Conservation (phyloP, 2,329 filamentous ascomycete species). For the Falciphora oryzae region DNA sequence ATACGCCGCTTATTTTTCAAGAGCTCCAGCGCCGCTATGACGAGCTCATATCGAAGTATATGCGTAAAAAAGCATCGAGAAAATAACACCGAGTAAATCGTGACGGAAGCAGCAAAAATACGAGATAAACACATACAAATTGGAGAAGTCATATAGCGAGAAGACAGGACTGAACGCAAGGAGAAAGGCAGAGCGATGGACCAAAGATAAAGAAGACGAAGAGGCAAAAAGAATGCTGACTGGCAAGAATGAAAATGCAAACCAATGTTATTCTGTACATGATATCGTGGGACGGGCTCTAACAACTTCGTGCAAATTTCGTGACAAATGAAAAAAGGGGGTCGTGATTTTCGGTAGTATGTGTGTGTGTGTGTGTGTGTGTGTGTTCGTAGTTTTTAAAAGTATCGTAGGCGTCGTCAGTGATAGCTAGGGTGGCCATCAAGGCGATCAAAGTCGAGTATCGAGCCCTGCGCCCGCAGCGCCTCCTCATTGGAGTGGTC, state of each 20-base stretch:
- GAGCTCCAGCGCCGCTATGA: not conserved
- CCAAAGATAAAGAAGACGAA: not conserved
- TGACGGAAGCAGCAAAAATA: not conserved
- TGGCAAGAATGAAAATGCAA: not conserved
- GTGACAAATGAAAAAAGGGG: not conserved
- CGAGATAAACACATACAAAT: not conserved
- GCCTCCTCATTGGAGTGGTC: slow-evolving; percentile 10
- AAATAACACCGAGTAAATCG: not conserved
- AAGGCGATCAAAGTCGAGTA: slow-evolving; percentile 8
- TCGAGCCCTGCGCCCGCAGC: not conserved
- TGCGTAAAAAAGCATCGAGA: not conserved
- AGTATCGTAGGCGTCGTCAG: not conserved
- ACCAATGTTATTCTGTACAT: slow-evolving; percentile 5
- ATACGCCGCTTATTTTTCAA: not conserved
- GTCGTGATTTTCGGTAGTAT: not conserved
- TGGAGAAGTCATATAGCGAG: not conserved
- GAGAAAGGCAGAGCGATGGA: not conserved
- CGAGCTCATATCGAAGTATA: not conserved
- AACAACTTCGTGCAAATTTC: not conserved
- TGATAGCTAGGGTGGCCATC: not conserved
- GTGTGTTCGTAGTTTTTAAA: not conserved
- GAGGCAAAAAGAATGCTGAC: not conserved
- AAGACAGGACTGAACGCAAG: not conserved
- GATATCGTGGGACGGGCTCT: not conserved
- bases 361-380: too few species aligned